Base-by-base conservation (phyloP, 352 stramenopile species). In the Phytophthora lateralis region DNA sequence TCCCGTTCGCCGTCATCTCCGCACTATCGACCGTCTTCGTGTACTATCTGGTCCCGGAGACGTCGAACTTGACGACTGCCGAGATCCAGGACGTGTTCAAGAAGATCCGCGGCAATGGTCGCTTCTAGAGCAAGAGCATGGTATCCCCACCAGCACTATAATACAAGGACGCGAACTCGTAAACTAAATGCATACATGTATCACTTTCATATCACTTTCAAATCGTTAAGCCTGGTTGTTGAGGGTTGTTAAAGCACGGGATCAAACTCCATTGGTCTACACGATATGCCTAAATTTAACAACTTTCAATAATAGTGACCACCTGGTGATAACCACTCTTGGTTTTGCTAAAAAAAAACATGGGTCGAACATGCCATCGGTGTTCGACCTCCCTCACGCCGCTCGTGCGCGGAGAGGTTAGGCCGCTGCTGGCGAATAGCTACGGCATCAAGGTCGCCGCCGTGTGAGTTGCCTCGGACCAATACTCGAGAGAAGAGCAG, bases 1-100 rank as follows among this genome's bases (percentile, higher is more conserved):
- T 79, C 18, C 55, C 69, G 0, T 81, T 81, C 49, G 61, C 59
- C 1, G 57, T 63, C 21, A 57, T 71, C 8, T 59, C 51, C 0
- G 57, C n/a, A 0, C 12, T 62, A 0, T 63, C 64, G 4, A 63
- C 73, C 4, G 27, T 68, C 12, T 64, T 75, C 18, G 70, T 76
- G 32, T 64, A 67, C 46, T 76, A 51, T 9, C 45, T 73, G 7
- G 42, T 81, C 2, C 73, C 73, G 11, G 70, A 81, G 52, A 81
- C 73, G 5, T 71, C 68, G 11, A 66, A 67, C 44, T 66, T 69
- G 50, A 78, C 73, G 2, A 70, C 65, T 0, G 61, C 54, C 6
- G 73, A 81, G 41, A 80, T 80, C 39, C 63, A 76, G 47, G 54
- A 55, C 15, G 63, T 65, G 6, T 80, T 80, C 56, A 63, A 60